A percentile compares a stretch with the other conserved stretches of the same genome.
Conservation (phyloP, 306 rosid species). For the Cicer yamashitae region DNA sequence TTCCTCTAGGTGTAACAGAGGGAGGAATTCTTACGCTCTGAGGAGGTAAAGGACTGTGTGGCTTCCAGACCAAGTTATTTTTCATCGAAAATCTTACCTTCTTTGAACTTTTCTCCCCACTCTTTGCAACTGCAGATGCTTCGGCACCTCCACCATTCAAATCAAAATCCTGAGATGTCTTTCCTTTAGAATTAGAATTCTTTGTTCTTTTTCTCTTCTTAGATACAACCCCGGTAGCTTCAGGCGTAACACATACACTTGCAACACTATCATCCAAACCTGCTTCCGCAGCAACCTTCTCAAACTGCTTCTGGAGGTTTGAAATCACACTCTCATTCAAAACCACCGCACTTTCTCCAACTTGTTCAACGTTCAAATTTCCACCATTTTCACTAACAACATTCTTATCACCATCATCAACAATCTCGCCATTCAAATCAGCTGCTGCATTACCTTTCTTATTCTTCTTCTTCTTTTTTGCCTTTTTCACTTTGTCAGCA, state of each 20-base stretch:
- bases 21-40: conserved; percentile 91
- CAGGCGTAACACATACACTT: conserved; percentile 51
- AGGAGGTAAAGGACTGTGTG: conserved; percentile 92
- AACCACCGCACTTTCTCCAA: conserved; percentile 34
- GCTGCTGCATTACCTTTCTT: conserved; percentile 31
- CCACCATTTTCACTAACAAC: conserved; percentile 47
- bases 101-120: conserved; percentile 77
- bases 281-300: conserved; percentile 82
- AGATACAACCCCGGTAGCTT: conserved; percentile 45
- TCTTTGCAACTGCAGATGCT: conserved; percentile 51
- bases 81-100: conserved; percentile 91
- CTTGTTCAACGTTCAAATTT: conserved; percentile 41
- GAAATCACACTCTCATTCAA: conserved; percentile 67
- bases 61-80: conserved; percentile 93
- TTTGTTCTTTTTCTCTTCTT: conserved; percentile 92
- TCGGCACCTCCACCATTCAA: conserved; percentile 52
- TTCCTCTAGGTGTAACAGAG: conserved; percentile 94
- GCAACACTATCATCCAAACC: conserved; percentile 62
- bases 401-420: conserved; percentile 39
- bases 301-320: conserved; percentile 88
- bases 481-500: conserved; percentile 35
- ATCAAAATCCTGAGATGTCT: conserved; percentile 45
- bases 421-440: conserved; percentile 36
- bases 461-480: conserved; percentile 49
- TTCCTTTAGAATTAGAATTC: conserved; percentile 52